phyloP scores from a whole-genome alignment of 2,329 filamentous ascomycete species.

The Aspergillus aculeatus region DNA sequence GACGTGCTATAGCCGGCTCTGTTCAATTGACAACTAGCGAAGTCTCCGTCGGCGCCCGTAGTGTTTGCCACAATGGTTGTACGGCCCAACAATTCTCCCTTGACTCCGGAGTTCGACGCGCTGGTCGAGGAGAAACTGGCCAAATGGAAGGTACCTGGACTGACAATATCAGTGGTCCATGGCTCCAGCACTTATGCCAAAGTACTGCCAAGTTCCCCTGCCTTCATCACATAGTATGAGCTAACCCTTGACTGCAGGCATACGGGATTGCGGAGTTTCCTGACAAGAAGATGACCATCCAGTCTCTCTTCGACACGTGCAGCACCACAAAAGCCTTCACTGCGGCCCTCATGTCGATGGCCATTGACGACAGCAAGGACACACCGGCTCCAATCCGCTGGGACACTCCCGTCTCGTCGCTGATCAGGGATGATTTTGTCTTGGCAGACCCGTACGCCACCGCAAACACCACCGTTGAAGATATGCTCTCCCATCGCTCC shows the following conservation, averaged over 20 bases:
- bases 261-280: neutral
- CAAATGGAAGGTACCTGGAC: constrained; percentile 32
- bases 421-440: constrained; percentile 38
- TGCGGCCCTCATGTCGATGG: constrained; percentile 22
- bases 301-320: constrained; percentile 24
- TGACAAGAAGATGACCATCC: too few species aligned
- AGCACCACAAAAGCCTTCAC: constrained; percentile 33
- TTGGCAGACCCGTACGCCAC: constrained; percentile 29
- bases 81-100: constrained; percentile 4
- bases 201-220: constrained; percentile 8
- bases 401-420: constrained; percentile 35
- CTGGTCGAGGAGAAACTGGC: constrained; percentile 22
- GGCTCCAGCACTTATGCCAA: constrained; percentile 27
- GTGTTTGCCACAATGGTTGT: constrained; percentile 4
- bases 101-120: constrained; percentile 19
- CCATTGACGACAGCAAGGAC: constrained; percentile 21
- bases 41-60: too few species aligned
- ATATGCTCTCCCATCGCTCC: constrained; percentile 35
- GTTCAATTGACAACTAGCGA: too few species aligned
- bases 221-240: neutral
- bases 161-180: constrained; percentile 30
- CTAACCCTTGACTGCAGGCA: neutral
- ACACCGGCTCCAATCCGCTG: constrained; percentile 28
- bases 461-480: constrained; percentile 31
- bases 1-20: too few species aligned